Conservation (phyloP, 2,329 filamentous ascomycete genomes). For the Diaporthe caulivora region DNA sequence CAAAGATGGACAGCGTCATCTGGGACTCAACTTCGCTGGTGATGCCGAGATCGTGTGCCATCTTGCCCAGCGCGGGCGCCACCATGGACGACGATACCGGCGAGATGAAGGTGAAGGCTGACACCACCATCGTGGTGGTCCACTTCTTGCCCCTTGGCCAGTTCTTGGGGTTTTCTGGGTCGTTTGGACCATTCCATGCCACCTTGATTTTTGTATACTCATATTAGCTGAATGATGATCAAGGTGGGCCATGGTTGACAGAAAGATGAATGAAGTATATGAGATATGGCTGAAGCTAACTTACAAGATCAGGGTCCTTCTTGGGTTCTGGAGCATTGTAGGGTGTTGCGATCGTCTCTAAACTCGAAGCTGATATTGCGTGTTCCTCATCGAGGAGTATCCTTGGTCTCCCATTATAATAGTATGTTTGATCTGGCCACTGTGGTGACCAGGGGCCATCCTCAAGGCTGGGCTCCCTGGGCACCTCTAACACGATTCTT, state of each 20-base stretch:
- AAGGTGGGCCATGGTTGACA: background rate
- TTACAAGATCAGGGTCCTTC: conserved; percentile 26
- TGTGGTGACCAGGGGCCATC: conserved; percentile 9
- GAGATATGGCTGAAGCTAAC: background rate
- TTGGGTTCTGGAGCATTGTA: background rate
- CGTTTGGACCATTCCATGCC: conserved; percentile 50
- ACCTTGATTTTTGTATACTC: background rate
- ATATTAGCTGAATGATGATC: background rate
- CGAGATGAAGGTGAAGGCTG: conserved; percentile 64
- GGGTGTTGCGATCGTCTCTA: conserved; percentile 4
- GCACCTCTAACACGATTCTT: conserved; percentile 10
- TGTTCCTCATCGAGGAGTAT: background rate
- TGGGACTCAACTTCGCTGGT: conserved; percentile 51
- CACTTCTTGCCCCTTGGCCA: conserved; percentile 60
- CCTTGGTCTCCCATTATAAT: conserved; percentile 7
- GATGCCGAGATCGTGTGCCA: conserved; percentile 58
- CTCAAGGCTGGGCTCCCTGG: conserved; percentile 9
- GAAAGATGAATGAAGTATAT: background rate
- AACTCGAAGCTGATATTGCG: background rate
- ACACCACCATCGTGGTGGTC: conserved; percentile 58
- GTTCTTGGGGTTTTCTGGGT: conserved; percentile 49
- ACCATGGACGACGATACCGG: conserved; percentile 63
- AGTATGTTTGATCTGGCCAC: background rate
- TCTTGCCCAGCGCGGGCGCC: conserved; percentile 49
- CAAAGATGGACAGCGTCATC: conserved; percentile 64